phyloP scores from a whole-genome alignment of 306 rosid species.

The Prunus davidiana region DNA sequence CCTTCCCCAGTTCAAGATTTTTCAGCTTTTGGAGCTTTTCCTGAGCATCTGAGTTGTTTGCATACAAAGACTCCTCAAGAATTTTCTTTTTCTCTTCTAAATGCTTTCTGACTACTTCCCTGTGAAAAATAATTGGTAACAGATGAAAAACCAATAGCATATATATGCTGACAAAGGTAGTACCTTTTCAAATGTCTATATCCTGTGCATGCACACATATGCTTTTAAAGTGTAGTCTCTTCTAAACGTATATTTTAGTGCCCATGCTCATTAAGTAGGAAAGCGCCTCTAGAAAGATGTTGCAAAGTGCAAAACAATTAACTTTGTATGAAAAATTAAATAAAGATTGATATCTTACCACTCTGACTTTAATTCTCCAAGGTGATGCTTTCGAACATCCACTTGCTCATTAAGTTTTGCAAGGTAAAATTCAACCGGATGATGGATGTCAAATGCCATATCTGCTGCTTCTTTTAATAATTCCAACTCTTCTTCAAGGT shows the following conservation, averaged over 20 bases:
- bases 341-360: conserved; percentile 40
- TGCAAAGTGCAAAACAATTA: not conserved
- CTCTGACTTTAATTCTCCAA: conserved; percentile 50
- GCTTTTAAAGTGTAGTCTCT: not conserved
- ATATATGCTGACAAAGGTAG: conserved; percentile 4
- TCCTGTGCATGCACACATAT: not conserved
- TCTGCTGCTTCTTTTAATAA: conserved; percentile 49
- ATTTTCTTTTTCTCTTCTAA: conserved; percentile 63
- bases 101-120: conserved; percentile 60
- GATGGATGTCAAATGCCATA: conserved; percentile 49
- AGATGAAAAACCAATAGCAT: conserved; percentile 17
- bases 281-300: not conserved
- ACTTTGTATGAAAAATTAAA: conserved; percentile 1
- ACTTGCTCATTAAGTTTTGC: conserved; percentile 53
- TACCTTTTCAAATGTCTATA: conserved; percentile 5
- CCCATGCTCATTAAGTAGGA: not conserved
- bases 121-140: conserved; percentile 29
- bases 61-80: conserved; percentile 62
- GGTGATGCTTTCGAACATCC: conserved; percentile 36
- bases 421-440: conserved; percentile 54
- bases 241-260: not conserved
- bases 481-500: conserved; percentile 63
- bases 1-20: conserved; percentile 56
- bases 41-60: conserved; percentile 44
- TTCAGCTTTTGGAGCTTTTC: conserved; percentile 58